phyloP scores from a whole-genome alignment of 2,329 filamentous ascomycete species.

The Chrysoporthe austroafricana region DNA sequence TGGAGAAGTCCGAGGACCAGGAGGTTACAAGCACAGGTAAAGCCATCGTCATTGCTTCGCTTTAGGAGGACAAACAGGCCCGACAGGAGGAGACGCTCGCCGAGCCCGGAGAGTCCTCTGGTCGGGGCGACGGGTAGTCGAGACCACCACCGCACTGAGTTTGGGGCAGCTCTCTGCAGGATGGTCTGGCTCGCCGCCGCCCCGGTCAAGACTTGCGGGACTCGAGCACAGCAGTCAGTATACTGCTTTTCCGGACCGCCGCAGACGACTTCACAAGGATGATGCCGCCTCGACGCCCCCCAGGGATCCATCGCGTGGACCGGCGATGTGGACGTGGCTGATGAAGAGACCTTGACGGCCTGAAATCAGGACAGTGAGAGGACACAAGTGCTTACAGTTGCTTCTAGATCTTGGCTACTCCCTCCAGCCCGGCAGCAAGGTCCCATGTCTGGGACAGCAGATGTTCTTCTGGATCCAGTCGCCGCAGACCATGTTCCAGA shows the following conservation, averaged over 20 bases:
- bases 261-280: constrained; percentile 29
- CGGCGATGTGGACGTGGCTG: background rate
- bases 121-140: background rate
- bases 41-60: constrained; percentile 66
- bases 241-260: constrained; percentile 21
- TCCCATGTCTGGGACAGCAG: constrained; percentile 28
- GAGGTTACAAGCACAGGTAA: constrained; percentile 65
- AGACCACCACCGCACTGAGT: constrained; percentile 20
- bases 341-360: background rate
- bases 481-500: constrained; percentile 13
- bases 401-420: constrained; percentile 27
- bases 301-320: background rate
- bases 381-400: constrained; percentile 22
- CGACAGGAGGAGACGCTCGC: constrained; percentile 22
- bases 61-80: constrained; percentile 31
- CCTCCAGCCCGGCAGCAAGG: constrained; percentile 23
- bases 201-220: constrained; percentile 4
- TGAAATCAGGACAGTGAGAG: background rate
- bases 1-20: constrained; percentile 67
- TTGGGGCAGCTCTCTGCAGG: constrained; percentile 27
- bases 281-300: constrained; percentile 24
- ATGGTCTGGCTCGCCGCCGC: background rate
- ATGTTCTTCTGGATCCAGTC: constrained; percentile 25
- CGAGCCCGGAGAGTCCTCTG: background rate
- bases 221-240: constrained; percentile 18